A percentile compares a stretch with the other conserved stretches of the same genome.
phyloP scores from a whole-genome alignment of 331 rosid species.

The Quercus tomentella region DNA sequence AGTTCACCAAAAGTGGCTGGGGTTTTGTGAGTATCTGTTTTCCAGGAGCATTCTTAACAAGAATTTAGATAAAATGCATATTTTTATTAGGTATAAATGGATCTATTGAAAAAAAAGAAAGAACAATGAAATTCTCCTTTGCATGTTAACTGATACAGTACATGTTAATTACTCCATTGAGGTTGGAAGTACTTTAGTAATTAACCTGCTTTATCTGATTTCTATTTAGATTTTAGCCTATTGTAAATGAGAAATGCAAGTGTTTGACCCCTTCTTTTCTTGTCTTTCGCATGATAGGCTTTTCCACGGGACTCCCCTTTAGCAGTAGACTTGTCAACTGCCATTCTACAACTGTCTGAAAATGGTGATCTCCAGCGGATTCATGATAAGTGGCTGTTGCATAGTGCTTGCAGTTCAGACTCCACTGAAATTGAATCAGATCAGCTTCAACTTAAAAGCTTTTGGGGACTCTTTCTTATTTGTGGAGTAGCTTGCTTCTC shows the following conservation, averaged over 20 bases:
- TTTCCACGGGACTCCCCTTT: constrained; percentile 90
- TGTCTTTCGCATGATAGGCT: constrained; percentile 47
- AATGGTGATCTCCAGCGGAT: constrained; percentile 93
- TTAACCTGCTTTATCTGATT: no score
- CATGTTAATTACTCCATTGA: constrained; percentile 5
- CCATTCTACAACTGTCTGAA: constrained; percentile 91
- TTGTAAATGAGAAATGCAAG: not conserved
- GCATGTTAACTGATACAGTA: not conserved
- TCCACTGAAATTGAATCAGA: constrained; percentile 59
- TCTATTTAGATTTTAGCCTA: not conserved
- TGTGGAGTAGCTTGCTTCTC: constrained; percentile 71
- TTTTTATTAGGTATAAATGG: not conserved
- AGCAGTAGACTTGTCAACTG: constrained; percentile 85
- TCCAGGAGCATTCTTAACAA: constrained; percentile 6
- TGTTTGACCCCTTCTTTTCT: not conserved
- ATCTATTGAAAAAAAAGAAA: not conserved
- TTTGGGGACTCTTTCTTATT: constrained; percentile 86
- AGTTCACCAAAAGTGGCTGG: constrained; percentile 98
- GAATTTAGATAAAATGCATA: not conserved
- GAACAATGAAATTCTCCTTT: not conserved
- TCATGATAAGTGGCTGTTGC: constrained; percentile 84
- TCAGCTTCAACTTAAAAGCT: constrained; percentile 77
- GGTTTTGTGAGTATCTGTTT: constrained; percentile 77
- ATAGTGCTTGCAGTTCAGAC: constrained; percentile 51
- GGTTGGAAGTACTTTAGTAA: not conserved